A percentile compares a stretch with the other conserved stretches of the same genome.
These are phyloP conservation scores for Carex pumila DNA, from an alignment of 176 grass and related monocot genomes.

Conservation along the genomic window DNA sequence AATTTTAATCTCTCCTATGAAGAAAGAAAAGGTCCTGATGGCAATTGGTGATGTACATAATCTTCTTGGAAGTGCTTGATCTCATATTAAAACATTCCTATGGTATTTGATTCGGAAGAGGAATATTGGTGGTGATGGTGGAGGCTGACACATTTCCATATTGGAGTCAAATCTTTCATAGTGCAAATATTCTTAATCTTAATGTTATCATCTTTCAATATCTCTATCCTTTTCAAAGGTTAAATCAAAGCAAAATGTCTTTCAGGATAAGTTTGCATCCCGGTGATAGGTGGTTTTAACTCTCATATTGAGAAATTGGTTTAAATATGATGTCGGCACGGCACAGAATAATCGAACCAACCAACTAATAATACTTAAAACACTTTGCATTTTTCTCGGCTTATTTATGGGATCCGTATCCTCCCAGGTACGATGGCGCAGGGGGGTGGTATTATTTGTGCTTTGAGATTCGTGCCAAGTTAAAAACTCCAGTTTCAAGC, in stretches of 20 bases:
- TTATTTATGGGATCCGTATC: too few species aligned
- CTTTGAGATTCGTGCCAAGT: too few species aligned
- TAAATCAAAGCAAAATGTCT: slow-evolving; percentile 6
- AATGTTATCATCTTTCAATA: neutral
- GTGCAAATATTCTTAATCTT: slow-evolving; percentile 13
- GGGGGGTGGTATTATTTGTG: too few species aligned
- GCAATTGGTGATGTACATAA: neutral
- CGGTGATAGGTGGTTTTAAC: neutral
- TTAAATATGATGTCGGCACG: neutral
- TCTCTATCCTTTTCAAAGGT: slow-evolving; percentile 10
- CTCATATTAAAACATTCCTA: neutral
- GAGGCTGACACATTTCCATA: slow-evolving; percentile 4
- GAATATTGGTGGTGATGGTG: neutral
- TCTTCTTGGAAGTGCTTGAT: neutral
- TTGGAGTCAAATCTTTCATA: slow-evolving; percentile 30
- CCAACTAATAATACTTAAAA: neutral
- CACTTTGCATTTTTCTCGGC: neutral
- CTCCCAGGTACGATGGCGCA: too few species aligned
- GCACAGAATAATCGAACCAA: neutral
- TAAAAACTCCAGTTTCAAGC: too few species aligned
- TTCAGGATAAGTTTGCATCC: neutral
- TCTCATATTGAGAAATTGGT: neutral
- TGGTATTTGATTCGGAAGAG: neutral
- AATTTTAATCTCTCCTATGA: neutral
- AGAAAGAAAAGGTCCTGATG: neutral